phyloP scores from a whole-genome alignment of 2,329 filamentous ascomycete species.

The Colletotrichum chrysophilum region DNA sequence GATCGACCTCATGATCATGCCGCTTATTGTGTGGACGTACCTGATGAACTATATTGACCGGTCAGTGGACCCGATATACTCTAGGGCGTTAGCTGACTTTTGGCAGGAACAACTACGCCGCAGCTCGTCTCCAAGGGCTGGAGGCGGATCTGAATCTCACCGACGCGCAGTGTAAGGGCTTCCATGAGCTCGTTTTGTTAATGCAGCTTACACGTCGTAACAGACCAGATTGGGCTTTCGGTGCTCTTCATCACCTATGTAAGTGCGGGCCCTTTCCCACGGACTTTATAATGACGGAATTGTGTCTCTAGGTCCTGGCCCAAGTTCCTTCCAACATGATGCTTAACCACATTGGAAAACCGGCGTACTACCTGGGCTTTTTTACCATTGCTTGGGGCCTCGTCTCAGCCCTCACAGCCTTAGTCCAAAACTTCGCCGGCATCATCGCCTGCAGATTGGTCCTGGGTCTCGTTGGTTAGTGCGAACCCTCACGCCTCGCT shows the following conservation, averaged over 20 bases:
- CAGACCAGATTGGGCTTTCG: not conserved
- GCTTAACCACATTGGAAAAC: not conserved
- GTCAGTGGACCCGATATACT: not conserved
- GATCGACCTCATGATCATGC: not conserved
- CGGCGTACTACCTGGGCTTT: not conserved
- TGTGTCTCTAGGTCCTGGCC: not conserved
- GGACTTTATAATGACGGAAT: not conserved
- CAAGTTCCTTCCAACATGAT: not conserved
- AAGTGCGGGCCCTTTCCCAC: not conserved
- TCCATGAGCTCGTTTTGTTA: not conserved
- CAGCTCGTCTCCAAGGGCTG: not conserved
- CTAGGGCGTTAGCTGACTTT: not conserved
- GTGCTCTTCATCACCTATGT: not conserved
- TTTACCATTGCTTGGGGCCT: not conserved
- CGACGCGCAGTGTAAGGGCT: not conserved
- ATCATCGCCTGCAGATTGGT: not conserved
- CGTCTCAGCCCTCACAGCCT: not conserved
- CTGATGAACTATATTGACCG: not conserved
- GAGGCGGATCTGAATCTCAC: not conserved
- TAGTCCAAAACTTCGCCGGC: not conserved
- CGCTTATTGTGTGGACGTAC: not conserved
- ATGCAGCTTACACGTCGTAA: not conserved
- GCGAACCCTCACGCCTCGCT: not conserved
- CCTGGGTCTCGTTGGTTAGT: not conserved
- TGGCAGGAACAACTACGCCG: not conserved